These are phyloP conservation scores for Pseudozyma tsukubaensis DNA, from an alignment of 1,284 basidiomycete genomes.

Conservation along the genomic window DNA sequence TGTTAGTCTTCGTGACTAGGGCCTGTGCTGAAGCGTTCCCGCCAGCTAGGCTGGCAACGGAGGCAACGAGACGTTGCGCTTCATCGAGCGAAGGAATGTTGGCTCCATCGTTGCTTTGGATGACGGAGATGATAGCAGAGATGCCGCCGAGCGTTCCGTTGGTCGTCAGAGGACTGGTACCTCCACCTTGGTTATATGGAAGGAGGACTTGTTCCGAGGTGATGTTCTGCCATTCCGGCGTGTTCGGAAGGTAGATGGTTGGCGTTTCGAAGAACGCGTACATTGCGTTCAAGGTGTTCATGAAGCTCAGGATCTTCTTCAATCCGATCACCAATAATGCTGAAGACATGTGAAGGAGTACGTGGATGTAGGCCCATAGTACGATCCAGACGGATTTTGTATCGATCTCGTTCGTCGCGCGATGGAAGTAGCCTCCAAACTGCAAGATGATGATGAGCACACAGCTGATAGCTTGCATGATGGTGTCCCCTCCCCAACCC, in stretches of 20 bases:
- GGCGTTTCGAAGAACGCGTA: slow-evolving; percentile 15
- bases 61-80: slow-evolving; percentile 23
- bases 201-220: slow-evolving; percentile 8
- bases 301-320: slow-evolving; percentile 42
- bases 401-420: slow-evolving; percentile 31
- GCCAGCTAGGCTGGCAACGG: slow-evolving; percentile 26
- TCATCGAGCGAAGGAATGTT: slow-evolving; percentile 23
- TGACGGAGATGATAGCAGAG: slow-evolving; percentile 32
- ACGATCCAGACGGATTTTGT: slow-evolving; percentile 22
- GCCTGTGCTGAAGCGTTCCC: slow-evolving; percentile 4
- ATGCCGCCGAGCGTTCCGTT: slow-evolving; percentile 24
- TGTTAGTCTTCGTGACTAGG: slow-evolving; percentile 14
- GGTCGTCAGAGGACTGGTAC: slow-evolving; percentile 14
- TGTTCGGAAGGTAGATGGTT: slow-evolving; percentile 21
- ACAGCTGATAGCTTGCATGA: slow-evolving; percentile 32
- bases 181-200: slow-evolving; percentile 6
- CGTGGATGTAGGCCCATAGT: slow-evolving; percentile 42
- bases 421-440: slow-evolving; percentile 45
- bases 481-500: slow-evolving; percentile 40
- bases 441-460: slow-evolving; percentile 45
- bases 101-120: slow-evolving; percentile 39
- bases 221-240: slow-evolving; percentile 11
- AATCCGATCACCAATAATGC: slow-evolving; percentile 45
- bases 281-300: slow-evolving; percentile 40
- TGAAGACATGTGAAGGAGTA: slow-evolving; percentile 44